Evolutionary conservation across 371 early-diverging fungal species (phyloP), one percentile per base, ranked within the genome.

Genomic region (Umbelopsis sp.): DNA sequence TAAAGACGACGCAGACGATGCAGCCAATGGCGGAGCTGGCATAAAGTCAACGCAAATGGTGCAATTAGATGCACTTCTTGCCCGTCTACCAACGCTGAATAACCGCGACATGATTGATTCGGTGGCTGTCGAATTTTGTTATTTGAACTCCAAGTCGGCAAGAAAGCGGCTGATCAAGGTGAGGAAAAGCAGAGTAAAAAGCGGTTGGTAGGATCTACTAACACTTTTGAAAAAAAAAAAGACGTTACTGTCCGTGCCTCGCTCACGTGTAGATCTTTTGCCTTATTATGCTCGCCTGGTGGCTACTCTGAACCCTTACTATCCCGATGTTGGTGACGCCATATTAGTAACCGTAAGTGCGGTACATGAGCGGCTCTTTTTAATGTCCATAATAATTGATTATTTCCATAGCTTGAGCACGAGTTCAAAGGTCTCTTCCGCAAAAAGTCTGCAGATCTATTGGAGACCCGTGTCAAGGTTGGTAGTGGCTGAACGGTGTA

Each of bases 91-190:
- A 3, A 86, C 82, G 12, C 81, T 94, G 65, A 85, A 89, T 64
- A 96, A 93, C 71, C 88, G 93, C 6, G 95, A 94, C 45, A 75
- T 90, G 71, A 92, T 95, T 44, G 98, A 99, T 78, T 87, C 92
- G 71, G 80, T 92, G 2, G 97, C 98, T 0, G 91, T 97, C 16
- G 95, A 97, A 50, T 97, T 97, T 78, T 96, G 96, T 74, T 96
- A 89, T 73, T 72, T 94, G 20, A 97, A 96, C 78, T 89, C 87
- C 53, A 95, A 94, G 69, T 76, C 80, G 20, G 86, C 92, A 20
- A 86, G 96, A 44, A 91, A 88, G n/a, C 84, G 87, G 50, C 81
- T 98, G 4, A 83, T 92, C 16, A 87, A 89, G 69, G 85, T 85
- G 68, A 24, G 48, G 20, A n/a, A 37, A 50, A n/a, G 11, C 25